phyloP scores from a whole-genome alignment of 352 stramenopile genomes.

The Phytophthora tentaculata region DNA sequence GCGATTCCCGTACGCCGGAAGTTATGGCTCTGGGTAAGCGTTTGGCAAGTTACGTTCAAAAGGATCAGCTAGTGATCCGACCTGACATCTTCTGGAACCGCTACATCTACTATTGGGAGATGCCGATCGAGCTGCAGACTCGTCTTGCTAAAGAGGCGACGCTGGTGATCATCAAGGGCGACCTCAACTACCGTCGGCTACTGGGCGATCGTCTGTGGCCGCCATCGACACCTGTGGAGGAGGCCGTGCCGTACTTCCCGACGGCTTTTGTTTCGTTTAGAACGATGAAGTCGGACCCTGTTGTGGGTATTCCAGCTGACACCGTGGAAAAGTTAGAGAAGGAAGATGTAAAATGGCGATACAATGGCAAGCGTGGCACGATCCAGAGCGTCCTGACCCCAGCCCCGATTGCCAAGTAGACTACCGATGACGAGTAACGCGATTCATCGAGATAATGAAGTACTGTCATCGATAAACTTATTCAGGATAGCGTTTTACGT shows the following conservation, averaged over 20 bases:
- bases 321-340: conserved; percentile 48
- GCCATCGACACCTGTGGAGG: conserved; percentile 79
- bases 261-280: conserved; percentile 69
- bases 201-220: conserved; percentile 94
- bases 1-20: conserved; percentile 29
- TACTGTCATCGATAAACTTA: no score
- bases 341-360: conserved; percentile 67
- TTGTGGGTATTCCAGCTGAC: conserved; percentile 58
- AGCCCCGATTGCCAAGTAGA: no score
- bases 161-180: conserved; percentile 97
- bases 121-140: conserved; percentile 44
- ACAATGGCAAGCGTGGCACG: conserved; percentile 69
- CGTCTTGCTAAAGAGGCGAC: conserved; percentile 46
- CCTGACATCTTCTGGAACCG: conserved; percentile 73
- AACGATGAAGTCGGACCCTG: conserved; percentile 78
- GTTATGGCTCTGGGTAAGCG: conserved; percentile 56
- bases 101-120: conserved; percentile 77
- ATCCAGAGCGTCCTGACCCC: conserved; percentile 60
- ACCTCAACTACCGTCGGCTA: conserved; percentile 97
- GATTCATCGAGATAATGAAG: no score
- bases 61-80: conserved; percentile 31
- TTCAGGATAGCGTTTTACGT: no score
- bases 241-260: conserved; percentile 86
- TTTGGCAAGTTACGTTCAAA: conserved; percentile 39
- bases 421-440: no score